phyloP scores from a whole-genome alignment of 371 early-diverging fungal genomes.

The Dichotomocladium elegans region DNA sequence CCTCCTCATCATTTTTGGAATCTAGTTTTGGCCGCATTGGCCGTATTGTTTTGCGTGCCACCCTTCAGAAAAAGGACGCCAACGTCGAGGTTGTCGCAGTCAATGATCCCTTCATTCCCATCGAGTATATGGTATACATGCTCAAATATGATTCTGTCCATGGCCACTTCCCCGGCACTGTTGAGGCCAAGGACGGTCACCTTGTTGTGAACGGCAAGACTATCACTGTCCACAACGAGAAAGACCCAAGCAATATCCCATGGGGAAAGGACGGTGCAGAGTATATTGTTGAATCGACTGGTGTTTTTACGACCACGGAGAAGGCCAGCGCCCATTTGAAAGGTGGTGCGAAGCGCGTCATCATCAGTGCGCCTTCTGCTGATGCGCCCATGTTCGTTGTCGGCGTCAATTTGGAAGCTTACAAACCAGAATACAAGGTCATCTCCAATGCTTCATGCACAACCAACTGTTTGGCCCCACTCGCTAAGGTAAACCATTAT shows the following conservation, averaged over 20 bases:
- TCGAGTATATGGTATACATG: slow-evolving; percentile 97
- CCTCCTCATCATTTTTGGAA: neutral
- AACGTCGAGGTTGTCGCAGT: slow-evolving; percentile 89
- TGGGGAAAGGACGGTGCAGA: slow-evolving; percentile 91
- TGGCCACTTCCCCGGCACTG: slow-evolving; percentile 85
- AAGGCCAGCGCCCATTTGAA: slow-evolving; percentile 87
- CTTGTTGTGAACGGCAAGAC: slow-evolving; percentile 82
- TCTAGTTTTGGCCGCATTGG: slow-evolving; percentile 96
- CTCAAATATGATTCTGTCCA: slow-evolving; percentile 98
- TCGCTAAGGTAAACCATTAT: slow-evolving; percentile 97
- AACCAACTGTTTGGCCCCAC: slow-evolving; percentile 99
- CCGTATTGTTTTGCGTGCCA: slow-evolving; percentile 95
- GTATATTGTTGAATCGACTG: slow-evolving; percentile 57
- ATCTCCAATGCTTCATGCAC: slow-evolving; percentile 99
- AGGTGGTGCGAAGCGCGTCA: slow-evolving; percentile 94
- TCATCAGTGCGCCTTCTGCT: slow-evolving; percentile 97
- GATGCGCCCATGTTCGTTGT: slow-evolving; percentile 88
- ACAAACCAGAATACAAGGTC: slow-evolving; percentile 80
- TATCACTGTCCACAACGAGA: slow-evolving; percentile 73
- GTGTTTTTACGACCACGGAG: slow-evolving; percentile 94
- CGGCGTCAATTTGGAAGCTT: slow-evolving; percentile 95
- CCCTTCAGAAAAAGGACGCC: slow-evolving; percentile 57
- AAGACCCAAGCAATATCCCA: slow-evolving; percentile 82
- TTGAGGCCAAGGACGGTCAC: slow-evolving; percentile 77
- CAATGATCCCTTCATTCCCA: slow-evolving; percentile 98